Evolutionary conservation across 192 early-diverging fungal species (phyloP).

Genomic region (Backusella tarrabulga): DNA sequence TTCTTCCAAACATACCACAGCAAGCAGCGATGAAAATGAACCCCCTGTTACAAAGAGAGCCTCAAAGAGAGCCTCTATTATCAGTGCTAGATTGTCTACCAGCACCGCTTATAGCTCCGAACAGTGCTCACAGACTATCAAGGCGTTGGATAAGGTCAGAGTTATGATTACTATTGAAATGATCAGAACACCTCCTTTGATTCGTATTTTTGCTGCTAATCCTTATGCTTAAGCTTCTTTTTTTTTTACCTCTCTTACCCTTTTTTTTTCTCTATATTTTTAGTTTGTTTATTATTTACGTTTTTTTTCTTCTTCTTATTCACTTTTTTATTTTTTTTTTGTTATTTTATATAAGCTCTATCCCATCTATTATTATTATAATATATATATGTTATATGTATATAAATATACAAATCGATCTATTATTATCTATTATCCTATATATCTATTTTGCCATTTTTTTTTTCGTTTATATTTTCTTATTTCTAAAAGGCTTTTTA

Average conservation of each 20-base stretch:
- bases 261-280: background rate
- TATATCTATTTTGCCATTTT: background rate
- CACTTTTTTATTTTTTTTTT: background rate
- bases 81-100: conserved; percentile 17
- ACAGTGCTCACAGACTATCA: conserved; percentile 43
- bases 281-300: background rate
- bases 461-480: background rate
- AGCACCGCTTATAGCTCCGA: conserved; percentile 28
- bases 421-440: background rate
- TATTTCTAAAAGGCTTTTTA: background rate
- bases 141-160: conserved; percentile 41
- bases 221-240: conserved; percentile 26
- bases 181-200: conserved; percentile 51
- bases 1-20: background rate
- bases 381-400: background rate
- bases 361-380: too few relatives aligned
- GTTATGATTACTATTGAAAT: conserved; percentile 52
- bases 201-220: conserved; percentile 55
- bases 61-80: conserved; percentile 19
- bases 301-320: background rate
- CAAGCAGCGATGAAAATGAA: background rate
- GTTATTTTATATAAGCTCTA: background rate
- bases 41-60: background rate
- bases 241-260: background rate
- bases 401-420: background rate